Evolutionary conservation across 306 rosid genomes (phyloP), one percentile per base, ranked within the genome.

Genomic region (Cucumis hystrix): DNA sequence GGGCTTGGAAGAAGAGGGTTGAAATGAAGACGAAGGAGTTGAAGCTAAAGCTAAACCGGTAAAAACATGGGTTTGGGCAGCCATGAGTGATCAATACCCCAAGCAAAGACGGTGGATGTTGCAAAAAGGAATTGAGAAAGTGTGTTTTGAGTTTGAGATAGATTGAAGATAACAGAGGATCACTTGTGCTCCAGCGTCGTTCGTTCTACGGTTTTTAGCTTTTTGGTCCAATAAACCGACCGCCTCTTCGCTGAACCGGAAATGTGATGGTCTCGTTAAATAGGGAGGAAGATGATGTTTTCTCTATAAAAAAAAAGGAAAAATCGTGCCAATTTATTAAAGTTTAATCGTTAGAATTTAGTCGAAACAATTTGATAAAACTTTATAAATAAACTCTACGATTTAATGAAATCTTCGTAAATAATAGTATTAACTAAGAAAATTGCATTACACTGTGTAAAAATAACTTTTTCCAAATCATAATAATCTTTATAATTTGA

Each of bases 1-100:
- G 37, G 92, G 83, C 74, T 63, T 79, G 15, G 89, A 85, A 37
- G 93, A 87, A 74, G 84, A 78, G 41, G 87, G 57, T 79, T 84
- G 89, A 76, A 78, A 82, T 21, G 87, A 87, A 58, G 87, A 66
- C 0, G 88, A 64, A 69, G 88, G 85, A 28, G 79, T 70, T 30
- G 88, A 77, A 40, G 87, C 80, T 84, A 88, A 21, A 79, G 84
- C 70, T 49, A 89, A 43, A 72, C 90, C 91, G 15, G 94, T 85
- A 65, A 89, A 89, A 75, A 86, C 82, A 11, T 92, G 94, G 72
- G 68, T 75, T 59, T 92, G 88, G 20, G 92, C 80, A 56, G 96
- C 81, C 98, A 93, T 92, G 83, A 55, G 83, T n/a, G 37, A 74
- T 35, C 64, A 33, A 74, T 1, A 33, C 37, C 37, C n/a, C 37